Base-by-base conservation (phyloP, 495 filamentous ascomycete species). In the Xylaria telfairii region DNA sequence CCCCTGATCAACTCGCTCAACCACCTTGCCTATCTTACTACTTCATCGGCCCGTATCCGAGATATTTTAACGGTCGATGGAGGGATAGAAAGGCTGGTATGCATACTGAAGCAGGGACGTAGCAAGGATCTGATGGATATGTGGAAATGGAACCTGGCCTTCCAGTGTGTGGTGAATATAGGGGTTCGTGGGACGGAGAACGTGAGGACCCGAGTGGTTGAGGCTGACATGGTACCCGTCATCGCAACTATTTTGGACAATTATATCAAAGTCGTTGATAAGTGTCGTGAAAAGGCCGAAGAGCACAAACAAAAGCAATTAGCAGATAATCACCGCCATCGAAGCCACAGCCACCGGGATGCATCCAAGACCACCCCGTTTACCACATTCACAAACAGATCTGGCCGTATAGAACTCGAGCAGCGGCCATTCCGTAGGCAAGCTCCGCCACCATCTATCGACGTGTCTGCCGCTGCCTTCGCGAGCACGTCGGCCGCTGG, bases 131-230 rank as follows among this genome's bases (percentile, higher is more conserved):
- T 97, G 90, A 97, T 98, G 95, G 95, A 97, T 77, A 96, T 96
- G 92, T 99, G 96, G 96, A 98, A 98, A 84, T 99, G 96, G 96
- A 99, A 97, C 77, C 86, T 99, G 64, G 96, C 96, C 53, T 98
- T 99, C 77, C 96, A 98, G 77, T 98, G 96, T 79, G 95, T 98
- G 39, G 94, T 98, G 77, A 99, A 99, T 79, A 98, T 99, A 77
- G 96, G 96, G 30, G 96, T 99, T 73, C 89, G 96, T 67, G 96
- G 96, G 67, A 97, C 96, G 6, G 96, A 99, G 81, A 89, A 85
- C 70, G 96, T 99, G 65, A 87, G 96, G 62, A 98, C 96, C 56
- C 87, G 96, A 71, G 95, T 99, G 0, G 96, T 99, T 28, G 96
- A 99, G 83, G 96, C 96, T 71, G 96, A 99, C 77, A 97, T 99